phyloP scores from a whole-genome alignment of 257 asterid species.

The Jasminum sambac region DNA sequence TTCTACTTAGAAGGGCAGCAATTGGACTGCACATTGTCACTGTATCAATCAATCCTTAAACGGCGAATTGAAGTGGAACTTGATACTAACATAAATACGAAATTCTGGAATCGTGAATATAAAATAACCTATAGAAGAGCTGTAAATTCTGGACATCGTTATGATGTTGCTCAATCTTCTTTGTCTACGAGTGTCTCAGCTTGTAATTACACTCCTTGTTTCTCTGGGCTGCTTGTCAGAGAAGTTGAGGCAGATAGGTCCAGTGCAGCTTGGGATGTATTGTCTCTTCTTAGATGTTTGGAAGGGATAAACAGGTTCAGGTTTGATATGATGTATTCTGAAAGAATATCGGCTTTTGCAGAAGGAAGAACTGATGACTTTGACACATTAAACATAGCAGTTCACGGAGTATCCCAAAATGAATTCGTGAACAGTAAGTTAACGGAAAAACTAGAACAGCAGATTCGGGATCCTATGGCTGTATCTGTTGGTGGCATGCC shows the following conservation, averaged over 20 bases:
- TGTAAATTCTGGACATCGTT: conserved; percentile 26
- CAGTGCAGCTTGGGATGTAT: conserved; percentile 58
- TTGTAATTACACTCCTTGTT: conserved; percentile 35
- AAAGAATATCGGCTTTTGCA: conserved; percentile 51
- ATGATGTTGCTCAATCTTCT: conserved; percentile 37
- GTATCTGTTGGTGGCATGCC: conserved; percentile 82
- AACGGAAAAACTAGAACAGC: conserved; percentile 92
- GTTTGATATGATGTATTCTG: conserved; percentile 58
- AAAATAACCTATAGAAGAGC: conserved; percentile 60
- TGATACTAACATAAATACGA: conserved; percentile 40
- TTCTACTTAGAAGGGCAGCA: conserved; percentile 69
- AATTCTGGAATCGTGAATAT: conserved; percentile 68
- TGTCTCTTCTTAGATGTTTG: conserved; percentile 72
- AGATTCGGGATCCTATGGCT: conserved; percentile 72
- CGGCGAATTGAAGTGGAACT: conserved; percentile 47
- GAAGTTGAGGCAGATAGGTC: conserved; percentile 44
- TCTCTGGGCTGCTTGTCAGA: conserved; percentile 44
- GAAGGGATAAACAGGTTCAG: conserved; percentile 74
- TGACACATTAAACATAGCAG: conserved; percentile 39
- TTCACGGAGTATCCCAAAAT: conserved; percentile 46
- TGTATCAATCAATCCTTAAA: conserved; percentile 72
- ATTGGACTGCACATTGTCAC: conserved; percentile 50
- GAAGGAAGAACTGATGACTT: conserved; percentile 50
- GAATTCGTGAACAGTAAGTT: conserved; percentile 78
- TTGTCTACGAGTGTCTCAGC: conserved; percentile 32